Evolutionary conservation across 768 basidiomycete genomes (phyloP), one percentile per base, ranked within the genome.

Genomic region (Gloeostereum incarnatum): DNA sequence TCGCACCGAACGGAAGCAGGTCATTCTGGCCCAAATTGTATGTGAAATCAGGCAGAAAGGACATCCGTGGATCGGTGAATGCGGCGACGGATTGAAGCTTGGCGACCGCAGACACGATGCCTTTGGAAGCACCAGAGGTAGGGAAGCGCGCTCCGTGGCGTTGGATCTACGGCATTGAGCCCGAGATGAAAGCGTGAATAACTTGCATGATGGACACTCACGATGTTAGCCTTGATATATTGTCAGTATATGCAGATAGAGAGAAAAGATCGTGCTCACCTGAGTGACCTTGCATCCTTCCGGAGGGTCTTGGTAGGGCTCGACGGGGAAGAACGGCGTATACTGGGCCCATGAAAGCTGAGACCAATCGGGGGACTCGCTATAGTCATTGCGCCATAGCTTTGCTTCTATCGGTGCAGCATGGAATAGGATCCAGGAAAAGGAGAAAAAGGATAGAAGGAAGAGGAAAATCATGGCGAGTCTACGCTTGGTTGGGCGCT

Each of bases 111-210:
- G 50, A 43, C 13, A 55, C 44, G 6, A 83, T 82, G 20, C 44
- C 39, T 7, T 49, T 46, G 1, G 65, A 53, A 8, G 72, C 66
- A 2, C 65, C 63, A 0, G 51, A 46, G 0, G 86, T 89, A 0
- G 88, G 88, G 48, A 68, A 89, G 22, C 88, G 74, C 1, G 84
- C 75, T 2, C 86, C 87, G 49, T 92, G 88, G 8, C 88, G 67
- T 57, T 89, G 81, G 6, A 92, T 61, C 86, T 89, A 35, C 11
- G 32, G n/a, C 20, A 11, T 23, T 21, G 7, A 31, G 31, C 11
- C 42, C 6, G 40, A 25, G 21, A 32, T 27, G 32, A 14, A 10
- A 22, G 42, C 30, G 17, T n/a, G 19, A 30, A 38, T 16, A 16
- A 29, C n/a, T 25, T 20, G 24, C 16, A 25, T 8, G 23, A 33